phyloP scores from a whole-genome alignment of 441 rosid genomes.

The Jatropha multifida region DNA sequence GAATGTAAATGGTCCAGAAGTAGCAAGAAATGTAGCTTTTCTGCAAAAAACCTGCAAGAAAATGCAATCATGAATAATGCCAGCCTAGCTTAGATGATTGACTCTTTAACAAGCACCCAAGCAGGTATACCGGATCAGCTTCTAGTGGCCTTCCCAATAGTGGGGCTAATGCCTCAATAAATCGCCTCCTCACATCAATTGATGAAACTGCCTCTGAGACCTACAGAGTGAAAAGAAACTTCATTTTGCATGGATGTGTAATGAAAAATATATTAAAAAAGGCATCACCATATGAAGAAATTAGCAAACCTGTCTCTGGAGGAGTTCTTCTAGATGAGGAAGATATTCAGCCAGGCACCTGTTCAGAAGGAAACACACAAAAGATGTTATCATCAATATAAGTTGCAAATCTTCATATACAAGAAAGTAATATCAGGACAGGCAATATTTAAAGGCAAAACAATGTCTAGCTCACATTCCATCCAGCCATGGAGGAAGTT shows the following conservation, averaged over 20 bases:
- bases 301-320: slow-evolving; percentile 71
- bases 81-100: slow-evolving; percentile 18
- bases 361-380: slow-evolving; percentile 25
- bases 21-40: slow-evolving; percentile 65
- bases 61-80: slow-evolving; percentile 25
- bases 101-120: slow-evolving; percentile 14
- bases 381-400: slow-evolving; percentile 15
- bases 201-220: slow-evolving; percentile 71
- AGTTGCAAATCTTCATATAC: slow-evolving; percentile 8
- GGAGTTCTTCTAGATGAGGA: slow-evolving; percentile 85
- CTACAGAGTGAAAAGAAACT: slow-evolving; percentile 32
- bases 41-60: slow-evolving; percentile 69
- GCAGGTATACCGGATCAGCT: slow-evolving; percentile 77
- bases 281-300: slow-evolving; percentile 16
- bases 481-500: slow-evolving; percentile 87
- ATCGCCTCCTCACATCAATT: slow-evolving; percentile 63
- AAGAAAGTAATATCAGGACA: slow-evolving; percentile 11
- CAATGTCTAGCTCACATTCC: slow-evolving; percentile 63
- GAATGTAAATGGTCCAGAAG: slow-evolving; percentile 74
- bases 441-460: slow-evolving; percentile 16
- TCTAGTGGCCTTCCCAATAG: slow-evolving; percentile 84
- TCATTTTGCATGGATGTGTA: slow-evolving; percentile 4
- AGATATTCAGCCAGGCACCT: slow-evolving; percentile 99
- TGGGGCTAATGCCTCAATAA: slow-evolving; percentile 70
- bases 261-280: slow-evolving; percentile 16